A percentile compares a stretch with the other conserved stretches of the same genome.
phyloP scores from a whole-genome alignment of 257 asterid genomes.

The Solanum chiquidenum region DNA sequence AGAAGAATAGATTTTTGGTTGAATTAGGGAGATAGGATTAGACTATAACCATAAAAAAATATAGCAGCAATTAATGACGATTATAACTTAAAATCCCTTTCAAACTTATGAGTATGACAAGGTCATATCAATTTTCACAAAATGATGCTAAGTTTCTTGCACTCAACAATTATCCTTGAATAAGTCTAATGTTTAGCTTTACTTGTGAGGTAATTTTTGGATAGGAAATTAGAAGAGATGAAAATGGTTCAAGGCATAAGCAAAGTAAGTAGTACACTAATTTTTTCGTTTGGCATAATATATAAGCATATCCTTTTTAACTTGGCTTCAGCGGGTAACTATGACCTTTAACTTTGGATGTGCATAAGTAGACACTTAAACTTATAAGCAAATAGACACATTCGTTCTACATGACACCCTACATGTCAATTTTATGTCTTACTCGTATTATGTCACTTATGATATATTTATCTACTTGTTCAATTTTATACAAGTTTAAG shows the following conservation, averaged over 20 bases:
- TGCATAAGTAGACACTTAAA: not conserved
- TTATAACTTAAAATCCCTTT: not conserved
- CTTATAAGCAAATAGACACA: too few species aligned
- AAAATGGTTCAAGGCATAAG: not conserved
- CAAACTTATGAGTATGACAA: not conserved
- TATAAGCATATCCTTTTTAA: too few species aligned
- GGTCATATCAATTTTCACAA: not conserved
- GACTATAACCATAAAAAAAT: too few species aligned
- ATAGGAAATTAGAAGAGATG: not conserved
- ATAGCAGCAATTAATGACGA: too few species aligned
- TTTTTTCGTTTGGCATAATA: too few species aligned
- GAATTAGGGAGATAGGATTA: not conserved
- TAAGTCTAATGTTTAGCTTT: not conserved
- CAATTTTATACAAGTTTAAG: too few species aligned
- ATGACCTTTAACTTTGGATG: too few species aligned
- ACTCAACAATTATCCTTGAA: not conserved
- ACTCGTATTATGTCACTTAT: not conserved
- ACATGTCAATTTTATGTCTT: not conserved
- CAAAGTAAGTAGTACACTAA: not conserved
- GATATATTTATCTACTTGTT: not conserved
- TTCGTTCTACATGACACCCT: not conserved
- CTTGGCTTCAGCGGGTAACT: not conserved
- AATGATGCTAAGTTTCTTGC: not conserved
- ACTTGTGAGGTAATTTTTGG: not conserved
- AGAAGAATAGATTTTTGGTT: not conserved